Base-by-base conservation (phyloP, 495 filamentous ascomycete species). In the Neurospora sp. region DNA sequence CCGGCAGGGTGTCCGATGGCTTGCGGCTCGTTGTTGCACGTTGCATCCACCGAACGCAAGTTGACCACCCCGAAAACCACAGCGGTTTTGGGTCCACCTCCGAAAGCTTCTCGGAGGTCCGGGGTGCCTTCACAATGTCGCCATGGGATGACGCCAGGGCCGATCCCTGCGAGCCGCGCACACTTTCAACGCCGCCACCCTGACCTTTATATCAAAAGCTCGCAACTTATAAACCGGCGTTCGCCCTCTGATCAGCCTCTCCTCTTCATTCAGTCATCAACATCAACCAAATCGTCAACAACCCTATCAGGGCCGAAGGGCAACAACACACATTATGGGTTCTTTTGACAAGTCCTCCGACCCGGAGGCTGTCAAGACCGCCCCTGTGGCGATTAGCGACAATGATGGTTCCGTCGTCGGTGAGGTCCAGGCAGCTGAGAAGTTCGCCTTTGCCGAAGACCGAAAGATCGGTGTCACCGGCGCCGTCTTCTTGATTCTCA, bases 401-500 rank as follows among this genome's bases (percentile, higher is more conserved):
- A 70, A 74, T 60, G 71, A 69, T 16, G 40, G 20, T 3, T 73
- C 71, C 6, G 54, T 54, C 40, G 74, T 76, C 72, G 78, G 79
- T 70, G 79, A 79, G 69, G 10, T 80, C 39, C 44, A 78, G 72
- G 71, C 78, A 44, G 76, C 75, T 39, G 77, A 87, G 73, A 84
- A 82, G 46, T 88, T 84, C 60, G 80, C 79, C n/a, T 86, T 83
- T 73, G 79, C 80, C 31, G 85, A 87, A 20, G 83, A 82, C 42
- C 79, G 84, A 70, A 87, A 87, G 77, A 78, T 88, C 23, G 87
- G 86, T 38, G 77, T 87, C 66, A 84, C 83, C 3, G 84, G 85
- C n/a, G 81, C 87, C 49, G 84, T 86, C 11, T 88, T 86, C 72
- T 75, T 87, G 44, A 88, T 88, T 60, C 74, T 88, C 74, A 88